Conservation (phyloP, 305 asterid species). For the Fraxinus paxiana region DNA sequence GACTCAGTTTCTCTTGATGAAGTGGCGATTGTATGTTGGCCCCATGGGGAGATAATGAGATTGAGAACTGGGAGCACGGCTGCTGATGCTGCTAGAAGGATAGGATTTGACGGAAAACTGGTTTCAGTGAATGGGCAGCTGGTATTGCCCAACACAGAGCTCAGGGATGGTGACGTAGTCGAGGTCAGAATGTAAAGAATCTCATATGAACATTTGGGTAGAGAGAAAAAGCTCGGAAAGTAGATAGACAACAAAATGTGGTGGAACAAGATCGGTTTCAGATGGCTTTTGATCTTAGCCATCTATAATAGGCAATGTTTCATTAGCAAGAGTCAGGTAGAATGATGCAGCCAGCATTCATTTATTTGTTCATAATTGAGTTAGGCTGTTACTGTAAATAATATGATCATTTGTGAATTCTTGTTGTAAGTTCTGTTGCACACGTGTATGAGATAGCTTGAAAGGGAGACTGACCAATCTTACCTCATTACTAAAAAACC, state of each 20-base stretch:
- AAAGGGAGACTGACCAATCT: not conserved
- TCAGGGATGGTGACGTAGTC: slow-evolving; percentile 93
- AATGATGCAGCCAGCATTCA: slow-evolving; percentile 5
- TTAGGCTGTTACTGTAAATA: not conserved
- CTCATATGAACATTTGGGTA: not conserved
- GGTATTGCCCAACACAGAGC: slow-evolving; percentile 71
- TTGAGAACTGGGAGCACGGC: slow-evolving; percentile 84
- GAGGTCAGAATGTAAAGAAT: slow-evolving; percentile 61
- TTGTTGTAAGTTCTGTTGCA: not conserved
- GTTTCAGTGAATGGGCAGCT: slow-evolving; percentile 82
- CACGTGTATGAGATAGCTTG: not conserved
- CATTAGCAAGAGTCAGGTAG: not conserved
- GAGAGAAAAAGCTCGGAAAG: not conserved
- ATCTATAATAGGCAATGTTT: not conserved
- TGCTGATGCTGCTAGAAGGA: slow-evolving; percentile 82
- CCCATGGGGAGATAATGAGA: slow-evolving; percentile 82
- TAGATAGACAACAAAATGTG: not conserved
- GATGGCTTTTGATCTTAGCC: not conserved
- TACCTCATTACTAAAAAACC: not conserved
- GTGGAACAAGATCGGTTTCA: not conserved
- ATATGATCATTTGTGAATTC: not conserved
- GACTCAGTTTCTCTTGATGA: slow-evolving; percentile 50
- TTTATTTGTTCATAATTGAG: not conserved
- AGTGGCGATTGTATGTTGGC: slow-evolving; percentile 86
- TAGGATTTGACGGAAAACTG: slow-evolving; percentile 73